Evolutionary conservation across 169 alveolate species (phyloP), one percentile per base, ranked within the genome.

Genomic region (Theileria annulata): DNA sequence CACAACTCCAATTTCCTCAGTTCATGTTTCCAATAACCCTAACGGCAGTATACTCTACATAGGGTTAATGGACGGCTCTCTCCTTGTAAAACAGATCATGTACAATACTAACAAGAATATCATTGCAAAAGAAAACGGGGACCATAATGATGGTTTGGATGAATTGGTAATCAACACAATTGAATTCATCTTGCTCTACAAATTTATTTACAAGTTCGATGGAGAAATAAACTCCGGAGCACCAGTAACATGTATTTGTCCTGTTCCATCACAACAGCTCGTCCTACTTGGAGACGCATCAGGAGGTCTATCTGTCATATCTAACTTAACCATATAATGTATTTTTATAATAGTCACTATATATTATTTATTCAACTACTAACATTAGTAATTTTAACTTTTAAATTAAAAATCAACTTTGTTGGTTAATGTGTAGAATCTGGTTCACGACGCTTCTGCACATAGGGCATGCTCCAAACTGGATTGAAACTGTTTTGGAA

Each of bases 51-150:
- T 84, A 4, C 84, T 84, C 15, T 76, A 75, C 54, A 48, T 84
- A 3, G 90, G 87, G 56, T 49, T 79, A 25, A 84, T 84, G 90
- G 90, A 84, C 30, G 90, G 90, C 1, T 77, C 90, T 19, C 71
- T 84, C 35, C 35, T 76, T 30, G 35, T 78, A 28, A 58, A 85
- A 30, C 70, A 54, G 59, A 42, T 84, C 15, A 77, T 64, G 60
- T 31, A 85, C 30, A 17, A 19, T 23, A 25, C 71, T 23, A 71
- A 27, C 13, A 72, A 72, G 17, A 35, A 35, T 35, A 35, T 5
- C 47, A 37, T 81, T 19, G 25, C 88, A 23, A 48, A 49, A 19
- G 62, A 66, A 5, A 0, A 42, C n/a, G 54, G 77, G 15, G 25
- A 51, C 23, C 47, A 30, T 23, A 21, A 47, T 25, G 31, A n/a